phyloP scores from a whole-genome alignment of 306 rosid species.

The Cucumis hystrix region DNA sequence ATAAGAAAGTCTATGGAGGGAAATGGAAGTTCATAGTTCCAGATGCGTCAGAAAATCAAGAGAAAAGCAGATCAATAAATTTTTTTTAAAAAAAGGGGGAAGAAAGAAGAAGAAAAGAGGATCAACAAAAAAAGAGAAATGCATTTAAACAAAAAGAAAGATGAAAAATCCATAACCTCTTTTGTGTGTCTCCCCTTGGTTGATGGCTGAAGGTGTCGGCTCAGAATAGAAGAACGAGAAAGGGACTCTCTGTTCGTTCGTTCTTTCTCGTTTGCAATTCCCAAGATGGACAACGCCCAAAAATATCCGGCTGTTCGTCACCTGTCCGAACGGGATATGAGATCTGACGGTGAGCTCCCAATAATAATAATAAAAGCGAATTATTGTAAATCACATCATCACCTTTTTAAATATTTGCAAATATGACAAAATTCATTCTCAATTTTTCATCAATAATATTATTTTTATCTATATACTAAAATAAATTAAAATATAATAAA shows the following conservation, averaged over 20 bases:
- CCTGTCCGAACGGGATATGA: not conserved
- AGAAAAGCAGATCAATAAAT: not conserved
- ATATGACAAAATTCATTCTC: too few species aligned
- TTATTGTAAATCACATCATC: too few species aligned
- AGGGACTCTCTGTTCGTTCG: not conserved
- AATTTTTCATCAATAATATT: too few species aligned
- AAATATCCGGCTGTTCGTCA: constrained; percentile 2
- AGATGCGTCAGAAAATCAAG: constrained; percentile 1
- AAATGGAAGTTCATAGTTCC: not conserved
- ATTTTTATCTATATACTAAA: too few species aligned
- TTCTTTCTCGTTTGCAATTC: not conserved
- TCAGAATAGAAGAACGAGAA: not conserved
- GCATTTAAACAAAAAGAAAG: not conserved
- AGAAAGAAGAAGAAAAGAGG: not conserved
- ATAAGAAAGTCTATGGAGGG: not conserved
- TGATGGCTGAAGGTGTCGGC: not conserved
- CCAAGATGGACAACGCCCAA: constrained; percentile 2
- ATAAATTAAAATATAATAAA: too few species aligned
- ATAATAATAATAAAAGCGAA: not conserved
- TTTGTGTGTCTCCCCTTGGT: constrained; percentile 7
- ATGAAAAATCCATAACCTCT: not conserved
- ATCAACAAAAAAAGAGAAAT: not conserved
- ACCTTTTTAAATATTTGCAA: too few species aligned
- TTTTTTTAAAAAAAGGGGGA: too few species aligned
- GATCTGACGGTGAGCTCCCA: not conserved